Conservation (phyloP, 306 rosid species). For the Pyrus bretschneideri region DNA sequence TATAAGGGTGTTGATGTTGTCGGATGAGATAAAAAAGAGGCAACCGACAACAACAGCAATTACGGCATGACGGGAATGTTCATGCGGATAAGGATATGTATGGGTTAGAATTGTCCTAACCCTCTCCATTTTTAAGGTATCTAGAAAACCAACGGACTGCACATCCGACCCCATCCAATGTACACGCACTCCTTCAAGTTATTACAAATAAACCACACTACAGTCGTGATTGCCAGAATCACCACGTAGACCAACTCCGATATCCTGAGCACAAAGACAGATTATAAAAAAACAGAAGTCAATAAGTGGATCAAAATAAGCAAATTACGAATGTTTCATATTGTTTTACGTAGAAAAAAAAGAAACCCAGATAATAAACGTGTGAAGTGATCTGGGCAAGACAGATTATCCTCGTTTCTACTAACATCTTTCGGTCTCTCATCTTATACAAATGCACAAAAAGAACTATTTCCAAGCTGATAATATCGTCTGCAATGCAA, state of each 20-base stretch:
- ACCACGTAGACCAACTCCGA: conserved; percentile 14
- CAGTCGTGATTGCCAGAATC: conserved; percentile 16
- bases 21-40: conserved; percentile 93
- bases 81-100: conserved; percentile 88
- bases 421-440: background rate
- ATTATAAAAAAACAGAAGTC: background rate
- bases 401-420: too few species aligned
- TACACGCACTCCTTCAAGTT: conserved; percentile 12
- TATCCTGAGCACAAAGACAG: conserved; percentile 32
- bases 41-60: conserved; percentile 94
- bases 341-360: background rate
- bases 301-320: background rate
- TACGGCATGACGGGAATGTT: conserved; percentile 94
- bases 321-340: background rate
- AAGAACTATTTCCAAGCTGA: background rate
- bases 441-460: background rate
- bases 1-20: conserved; percentile 80
- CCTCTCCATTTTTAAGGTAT: conserved; percentile 80
- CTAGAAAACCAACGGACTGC: conserved; percentile 57
- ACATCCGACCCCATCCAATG: conserved; percentile 44
- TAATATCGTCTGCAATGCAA: background rate
- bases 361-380: background rate
- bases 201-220: conserved; percentile 21
- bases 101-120: conserved; percentile 79
- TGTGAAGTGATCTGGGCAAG: background rate